Evolutionary conservation across 1,284 basidiomycete genomes (phyloP).

Genomic region (Cryptococcus floricola): DNA sequence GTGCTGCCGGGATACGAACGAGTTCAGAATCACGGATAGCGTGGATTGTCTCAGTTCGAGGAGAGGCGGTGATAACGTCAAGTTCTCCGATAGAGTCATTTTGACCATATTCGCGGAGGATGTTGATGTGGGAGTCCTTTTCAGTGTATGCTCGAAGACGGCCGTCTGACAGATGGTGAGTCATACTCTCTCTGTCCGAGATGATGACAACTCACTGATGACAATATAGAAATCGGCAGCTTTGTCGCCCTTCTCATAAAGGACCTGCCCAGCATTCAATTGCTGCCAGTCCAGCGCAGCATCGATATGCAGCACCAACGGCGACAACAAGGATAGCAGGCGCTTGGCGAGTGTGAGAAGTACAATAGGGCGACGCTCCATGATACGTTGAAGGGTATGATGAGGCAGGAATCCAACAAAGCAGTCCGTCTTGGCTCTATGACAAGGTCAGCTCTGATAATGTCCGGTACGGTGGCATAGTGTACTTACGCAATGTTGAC

Average conservation of each 20-base stretch:
- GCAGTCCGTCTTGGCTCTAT: slow-evolving; percentile 89
- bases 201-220: slow-evolving; percentile 56
- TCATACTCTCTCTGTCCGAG: neutral
- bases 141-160: slow-evolving; percentile 76
- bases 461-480: neutral
- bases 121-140: slow-evolving; percentile 66
- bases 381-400: slow-evolving; percentile 77
- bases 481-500: slow-evolving; percentile 67
- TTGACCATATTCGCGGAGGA: slow-evolving; percentile 91
- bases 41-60: slow-evolving; percentile 84
- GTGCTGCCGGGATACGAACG: slow-evolving; percentile 93
- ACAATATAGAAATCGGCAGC: slow-evolving; percentile 94
- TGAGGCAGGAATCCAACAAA: slow-evolving; percentile 94
- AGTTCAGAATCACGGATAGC: slow-evolving; percentile 97
- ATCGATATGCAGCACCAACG: slow-evolving; percentile 93
- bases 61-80: slow-evolving; percentile 95
- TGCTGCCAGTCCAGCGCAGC: slow-evolving; percentile 98
- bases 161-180: slow-evolving; percentile 55
- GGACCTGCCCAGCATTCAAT: slow-evolving; percentile 73
- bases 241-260: slow-evolving; percentile 88
- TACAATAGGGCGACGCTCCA: slow-evolving; percentile 92
- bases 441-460: neutral
- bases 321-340: slow-evolving; percentile 87
- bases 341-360: slow-evolving; percentile 94
- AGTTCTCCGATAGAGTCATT: slow-evolving; percentile 69